phyloP scores from a whole-genome alignment of 768 basidiomycete species.

The Leccinum disarticulatum region DNA sequence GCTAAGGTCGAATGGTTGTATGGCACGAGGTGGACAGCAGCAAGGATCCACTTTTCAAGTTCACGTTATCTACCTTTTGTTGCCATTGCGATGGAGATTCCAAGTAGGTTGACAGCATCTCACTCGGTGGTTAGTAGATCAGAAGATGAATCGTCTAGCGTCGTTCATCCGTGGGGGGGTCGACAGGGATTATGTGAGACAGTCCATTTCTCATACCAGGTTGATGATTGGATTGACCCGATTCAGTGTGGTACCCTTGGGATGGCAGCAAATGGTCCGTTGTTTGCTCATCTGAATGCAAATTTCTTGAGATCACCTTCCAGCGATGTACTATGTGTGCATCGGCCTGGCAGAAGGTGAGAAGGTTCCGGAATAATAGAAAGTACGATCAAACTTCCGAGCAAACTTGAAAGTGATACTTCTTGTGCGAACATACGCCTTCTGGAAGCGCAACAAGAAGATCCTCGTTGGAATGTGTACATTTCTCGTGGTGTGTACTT shows the following conservation, averaged over 20 bases:
- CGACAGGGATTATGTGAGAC: conserved; percentile 8
- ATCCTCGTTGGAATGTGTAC: conserved; percentile 19
- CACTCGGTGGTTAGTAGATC: background rate
- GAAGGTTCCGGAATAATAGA: background rate
- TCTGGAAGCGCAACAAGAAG: conserved; percentile 20
- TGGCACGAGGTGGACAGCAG: conserved; percentile 17
- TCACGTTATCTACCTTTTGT: conserved; percentile 25
- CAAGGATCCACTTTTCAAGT: conserved; percentile 18
- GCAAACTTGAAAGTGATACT: conserved; percentile 13
- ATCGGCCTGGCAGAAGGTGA: conserved; percentile 17
- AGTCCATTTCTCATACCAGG: background rate
- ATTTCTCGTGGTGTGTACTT: conserved; percentile 9
- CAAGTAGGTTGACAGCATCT: conserved; percentile 2
- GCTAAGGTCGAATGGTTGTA: conserved; percentile 19
- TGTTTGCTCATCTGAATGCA: background rate
- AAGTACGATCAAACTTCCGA: background rate
- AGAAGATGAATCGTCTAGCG: background rate
- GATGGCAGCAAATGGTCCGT: conserved; percentile 9
- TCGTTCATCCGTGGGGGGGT: conserved; percentile 2
- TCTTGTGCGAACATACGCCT: conserved; percentile 20
- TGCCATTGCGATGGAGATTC: conserved; percentile 15
- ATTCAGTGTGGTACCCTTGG: conserved; percentile 15
- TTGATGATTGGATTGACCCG: background rate
- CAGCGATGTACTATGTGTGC: conserved; percentile 17
- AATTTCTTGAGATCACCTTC: background rate